These are phyloP conservation scores for Sporothrix dimorphospora DNA, from an alignment of 2,329 filamentous ascomycete genomes.

Conservation along the genomic window DNA sequence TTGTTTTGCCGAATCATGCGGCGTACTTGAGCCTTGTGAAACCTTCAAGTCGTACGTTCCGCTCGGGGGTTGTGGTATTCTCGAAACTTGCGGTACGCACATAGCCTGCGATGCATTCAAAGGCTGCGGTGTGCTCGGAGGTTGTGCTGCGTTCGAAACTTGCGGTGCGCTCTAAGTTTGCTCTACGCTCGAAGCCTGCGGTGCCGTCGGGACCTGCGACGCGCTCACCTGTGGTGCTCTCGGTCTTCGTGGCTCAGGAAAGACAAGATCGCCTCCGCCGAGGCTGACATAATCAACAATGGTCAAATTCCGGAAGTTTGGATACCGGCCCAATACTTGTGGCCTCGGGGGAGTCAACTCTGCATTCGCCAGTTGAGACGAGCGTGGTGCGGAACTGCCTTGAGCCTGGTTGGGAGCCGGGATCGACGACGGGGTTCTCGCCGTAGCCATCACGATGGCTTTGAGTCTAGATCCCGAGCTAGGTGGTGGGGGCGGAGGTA, in stretches of 20 bases:
- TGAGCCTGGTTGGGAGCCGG: not conserved
- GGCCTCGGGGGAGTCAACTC: not conserved
- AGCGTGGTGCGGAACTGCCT: not conserved
- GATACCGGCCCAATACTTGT: not conserved
- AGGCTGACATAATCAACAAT: not conserved
- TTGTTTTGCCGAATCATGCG: too few relatives aligned
- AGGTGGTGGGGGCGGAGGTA: not conserved
- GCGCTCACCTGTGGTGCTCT: not conserved
- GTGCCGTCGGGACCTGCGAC: too few relatives aligned
- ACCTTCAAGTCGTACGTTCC: too few relatives aligned
- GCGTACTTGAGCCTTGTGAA: too few relatives aligned
- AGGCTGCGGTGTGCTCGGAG: too few relatives aligned
- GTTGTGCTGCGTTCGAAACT: too few relatives aligned
- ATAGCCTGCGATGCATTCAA: too few relatives aligned
- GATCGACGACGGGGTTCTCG: not conserved
- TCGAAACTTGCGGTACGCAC: too few relatives aligned
- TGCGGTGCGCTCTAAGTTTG: too few relatives aligned
- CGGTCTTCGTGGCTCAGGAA: not conserved
- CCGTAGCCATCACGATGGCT: not conserved
- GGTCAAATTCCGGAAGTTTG: not conserved
- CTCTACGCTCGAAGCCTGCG: not conserved
- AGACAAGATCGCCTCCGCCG: not conserved
- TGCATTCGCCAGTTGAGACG: not conserved
- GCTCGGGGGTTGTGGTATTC: too few relatives aligned
- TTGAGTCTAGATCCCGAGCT: not conserved